phyloP scores from a whole-genome alignment of 305 asterid genomes.

The Rubia occidens region DNA sequence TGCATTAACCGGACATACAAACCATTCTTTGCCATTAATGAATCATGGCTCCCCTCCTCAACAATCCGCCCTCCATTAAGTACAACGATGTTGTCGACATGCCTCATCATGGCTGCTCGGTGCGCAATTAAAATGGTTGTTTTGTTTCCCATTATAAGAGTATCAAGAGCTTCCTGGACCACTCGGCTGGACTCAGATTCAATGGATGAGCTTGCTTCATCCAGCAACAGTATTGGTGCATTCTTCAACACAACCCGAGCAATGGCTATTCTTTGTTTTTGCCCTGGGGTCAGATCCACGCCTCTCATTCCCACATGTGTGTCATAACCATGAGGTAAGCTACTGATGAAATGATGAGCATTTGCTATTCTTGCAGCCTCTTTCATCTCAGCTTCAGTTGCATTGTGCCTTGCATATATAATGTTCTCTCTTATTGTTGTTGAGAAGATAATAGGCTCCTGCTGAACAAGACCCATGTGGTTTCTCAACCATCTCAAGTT shows the following conservation, averaged over 20 bases:
- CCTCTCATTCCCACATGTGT: slow-evolving; percentile 99
- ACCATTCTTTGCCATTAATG: slow-evolving; percentile 67
- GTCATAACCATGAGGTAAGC: slow-evolving; percentile 98
- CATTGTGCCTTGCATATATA: slow-evolving; percentile 95
- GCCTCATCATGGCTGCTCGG: slow-evolving; percentile 99
- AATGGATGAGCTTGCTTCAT: slow-evolving; percentile 94
- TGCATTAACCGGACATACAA: slow-evolving; percentile 95
- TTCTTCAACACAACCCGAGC: slow-evolving; percentile 87
- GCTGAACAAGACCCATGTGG: slow-evolving; percentile 94
- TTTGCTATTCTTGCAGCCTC: slow-evolving; percentile 99
- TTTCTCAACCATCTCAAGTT: slow-evolving; percentile 97
- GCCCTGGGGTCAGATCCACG: slow-evolving; percentile 97
- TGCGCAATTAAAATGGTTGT: slow-evolving; percentile 90
- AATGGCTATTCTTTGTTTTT: slow-evolving; percentile 89
- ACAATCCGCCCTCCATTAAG: slow-evolving; percentile 94
- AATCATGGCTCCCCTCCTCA: slow-evolving; percentile 89
- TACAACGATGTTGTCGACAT: slow-evolving; percentile 93
- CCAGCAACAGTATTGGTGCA: slow-evolving; percentile 86
- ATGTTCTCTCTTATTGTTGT: slow-evolving; percentile 89
- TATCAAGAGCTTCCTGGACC: slow-evolving; percentile 93
- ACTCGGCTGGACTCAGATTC: slow-evolving; percentile 96
- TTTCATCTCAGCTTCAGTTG: slow-evolving; percentile 98
- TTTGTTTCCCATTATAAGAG: slow-evolving; percentile 93
- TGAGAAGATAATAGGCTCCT: slow-evolving; percentile 94
- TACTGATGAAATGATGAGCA: slow-evolving; percentile 98